Percentiles rank a stretch among this genome's conserved stretches.
phyloP scores from a whole-genome alignment of 345 rosid species.

The Moringa oleifera region DNA sequence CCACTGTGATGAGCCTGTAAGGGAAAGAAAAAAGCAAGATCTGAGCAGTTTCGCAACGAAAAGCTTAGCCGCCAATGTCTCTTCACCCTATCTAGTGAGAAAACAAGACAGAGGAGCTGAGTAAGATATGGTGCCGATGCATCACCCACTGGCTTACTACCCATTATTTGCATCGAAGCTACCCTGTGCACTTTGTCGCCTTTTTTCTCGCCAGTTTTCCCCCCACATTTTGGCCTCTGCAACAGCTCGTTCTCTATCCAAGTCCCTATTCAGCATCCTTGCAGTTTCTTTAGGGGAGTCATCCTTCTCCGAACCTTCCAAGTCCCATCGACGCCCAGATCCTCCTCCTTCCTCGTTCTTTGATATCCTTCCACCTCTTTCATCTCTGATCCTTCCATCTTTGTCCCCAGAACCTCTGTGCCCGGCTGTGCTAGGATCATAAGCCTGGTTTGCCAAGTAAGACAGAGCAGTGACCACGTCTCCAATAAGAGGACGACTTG shows the following conservation, averaged over 20 bases:
- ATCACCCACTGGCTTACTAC: constrained; percentile 5
- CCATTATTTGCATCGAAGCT: constrained; percentile 43
- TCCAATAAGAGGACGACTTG: constrained; percentile 87
- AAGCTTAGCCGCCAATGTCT: constrained; percentile 9
- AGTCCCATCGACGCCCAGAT: constrained; percentile 65
- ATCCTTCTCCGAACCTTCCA: constrained; percentile 82
- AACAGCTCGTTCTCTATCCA: constrained; percentile 85
- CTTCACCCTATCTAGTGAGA: constrained; percentile 1
- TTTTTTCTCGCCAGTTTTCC: constrained; percentile 85
- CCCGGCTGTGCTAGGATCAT: constrained; percentile 44
- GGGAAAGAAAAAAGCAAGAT: background rate
- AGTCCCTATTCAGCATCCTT: constrained; percentile 59
- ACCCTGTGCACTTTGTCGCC: constrained; percentile 65
- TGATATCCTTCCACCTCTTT: constrained; percentile 49
- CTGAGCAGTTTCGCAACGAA: constrained; percentile 2
- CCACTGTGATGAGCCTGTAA: background rate
- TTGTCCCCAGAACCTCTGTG: constrained; percentile 35
- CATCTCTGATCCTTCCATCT: constrained; percentile 57
- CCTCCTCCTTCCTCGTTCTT: constrained; percentile 70
- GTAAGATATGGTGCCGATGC: constrained; percentile 2
- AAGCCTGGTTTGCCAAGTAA: constrained; percentile 80
- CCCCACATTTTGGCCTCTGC: constrained; percentile 99
- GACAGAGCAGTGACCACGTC: constrained; percentile 95
- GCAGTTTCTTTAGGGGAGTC: constrained; percentile 80
- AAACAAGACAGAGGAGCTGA: background rate